These are phyloP conservation scores for Malassezia slooffiae DNA, from an alignment of 1,284 basidiomycete species.

Conservation along the genomic window DNA sequence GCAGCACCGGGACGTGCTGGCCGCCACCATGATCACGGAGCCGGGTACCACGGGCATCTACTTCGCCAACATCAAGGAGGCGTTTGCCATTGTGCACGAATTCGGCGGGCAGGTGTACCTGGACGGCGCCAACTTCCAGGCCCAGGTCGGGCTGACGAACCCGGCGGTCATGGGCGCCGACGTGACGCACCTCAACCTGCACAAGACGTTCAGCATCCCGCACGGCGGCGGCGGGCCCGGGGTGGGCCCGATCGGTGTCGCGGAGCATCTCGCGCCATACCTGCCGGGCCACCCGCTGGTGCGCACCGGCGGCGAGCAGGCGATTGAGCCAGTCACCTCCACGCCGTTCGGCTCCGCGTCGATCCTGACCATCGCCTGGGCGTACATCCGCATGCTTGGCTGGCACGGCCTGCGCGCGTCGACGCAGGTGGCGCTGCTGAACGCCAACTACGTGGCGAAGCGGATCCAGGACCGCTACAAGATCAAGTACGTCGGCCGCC, in stretches of 20 bases:
- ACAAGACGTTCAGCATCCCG: slow-evolving; percentile 91
- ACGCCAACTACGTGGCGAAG: slow-evolving; percentile 92
- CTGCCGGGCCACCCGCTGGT: slow-evolving; percentile 80
- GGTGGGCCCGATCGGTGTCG: slow-evolving; percentile 87
- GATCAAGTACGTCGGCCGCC: slow-evolving; percentile 77
- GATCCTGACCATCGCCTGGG: slow-evolving; percentile 94
- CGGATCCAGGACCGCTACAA: slow-evolving; percentile 75
- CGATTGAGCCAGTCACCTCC: slow-evolving; percentile 78
- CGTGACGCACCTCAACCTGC: slow-evolving; percentile 93
- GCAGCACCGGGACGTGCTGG: slow-evolving; percentile 79
- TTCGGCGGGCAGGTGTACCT: slow-evolving; percentile 95
- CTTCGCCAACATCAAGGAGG: slow-evolving; percentile 80
- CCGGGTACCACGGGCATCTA: slow-evolving; percentile 90
- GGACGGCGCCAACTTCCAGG: slow-evolving; percentile 88
- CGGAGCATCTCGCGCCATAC: slow-evolving; percentile 84
- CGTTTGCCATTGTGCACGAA: slow-evolving; percentile 84
- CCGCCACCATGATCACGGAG: slow-evolving; percentile 79
- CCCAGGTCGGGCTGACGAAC: slow-evolving; percentile 86
- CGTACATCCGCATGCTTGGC: slow-evolving; percentile 70
- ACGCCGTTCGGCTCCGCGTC: slow-evolving; percentile 90
- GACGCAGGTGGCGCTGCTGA: slow-evolving; percentile 76
- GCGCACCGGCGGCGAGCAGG: slow-evolving; percentile 58
- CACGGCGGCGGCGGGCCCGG: slow-evolving; percentile 96
- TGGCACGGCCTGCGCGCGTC: slow-evolving; percentile 74
- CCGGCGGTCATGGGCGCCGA: slow-evolving; percentile 93